Conservation (phyloP, 2,329 filamentous ascomycete genomes). For the Gyromitra esculenta region DNA sequence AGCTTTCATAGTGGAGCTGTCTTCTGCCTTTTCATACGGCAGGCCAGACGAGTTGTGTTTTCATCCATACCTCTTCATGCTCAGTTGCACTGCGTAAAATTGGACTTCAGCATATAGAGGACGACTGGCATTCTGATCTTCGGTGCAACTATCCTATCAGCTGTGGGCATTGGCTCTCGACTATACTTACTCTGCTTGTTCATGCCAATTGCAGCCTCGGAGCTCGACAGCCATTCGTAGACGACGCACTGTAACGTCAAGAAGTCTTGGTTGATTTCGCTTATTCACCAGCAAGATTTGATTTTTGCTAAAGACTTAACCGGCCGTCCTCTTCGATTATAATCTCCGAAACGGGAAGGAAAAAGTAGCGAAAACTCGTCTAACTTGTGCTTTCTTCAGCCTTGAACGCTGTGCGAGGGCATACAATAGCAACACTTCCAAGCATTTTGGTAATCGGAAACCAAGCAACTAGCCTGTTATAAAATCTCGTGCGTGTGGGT, state of each 20-base stretch:
- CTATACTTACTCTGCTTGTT: conserved; percentile 7
- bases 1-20: conserved; percentile 15
- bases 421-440: conserved; percentile 15
- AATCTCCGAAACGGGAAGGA: conserved; percentile 46
- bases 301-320: conserved; percentile 18
- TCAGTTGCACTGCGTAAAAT: background rate
- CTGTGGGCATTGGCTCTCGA: conserved; percentile 1
- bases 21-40: conserved; percentile 14
- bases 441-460: conserved; percentile 15
- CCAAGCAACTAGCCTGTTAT: conserved; percentile 18
- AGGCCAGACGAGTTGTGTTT: background rate
- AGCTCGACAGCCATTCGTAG: conserved; percentile 6
- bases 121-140: conserved; percentile 7
- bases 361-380: conserved; percentile 30
- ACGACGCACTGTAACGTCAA: conserved; percentile 7
- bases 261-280: conserved; percentile 17
- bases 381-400: conserved; percentile 11
- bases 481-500: conserved; percentile 17
- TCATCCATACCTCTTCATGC: background rate
- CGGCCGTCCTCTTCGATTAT: conserved; percentile 42
- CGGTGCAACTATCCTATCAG: conserved; percentile 21
- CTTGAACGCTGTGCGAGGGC: background rate
- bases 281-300: conserved; percentile 21
- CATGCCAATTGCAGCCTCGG: background rate
- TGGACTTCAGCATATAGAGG: background rate